Conservation (phyloP, 1,139 yeast species). For the Geotrichum bryndzae region DNA sequence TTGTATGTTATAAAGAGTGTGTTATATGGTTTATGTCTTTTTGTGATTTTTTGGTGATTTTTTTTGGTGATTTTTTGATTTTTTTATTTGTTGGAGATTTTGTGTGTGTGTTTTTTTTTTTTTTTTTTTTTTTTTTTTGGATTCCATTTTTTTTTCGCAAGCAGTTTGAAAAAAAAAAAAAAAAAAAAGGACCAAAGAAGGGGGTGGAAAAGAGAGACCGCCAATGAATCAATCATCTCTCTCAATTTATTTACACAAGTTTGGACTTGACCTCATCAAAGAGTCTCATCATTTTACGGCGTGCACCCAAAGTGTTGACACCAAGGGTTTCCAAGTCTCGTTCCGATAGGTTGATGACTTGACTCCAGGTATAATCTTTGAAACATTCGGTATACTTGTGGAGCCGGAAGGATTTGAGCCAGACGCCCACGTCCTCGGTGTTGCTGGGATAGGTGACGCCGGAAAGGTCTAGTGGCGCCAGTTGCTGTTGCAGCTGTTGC, state of each 20-base stretch:
- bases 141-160: no score
- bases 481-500: slow-evolving; percentile 6
- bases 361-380: slow-evolving; percentile 70
- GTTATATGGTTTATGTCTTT: no score
- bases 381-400: slow-evolving; percentile 90
- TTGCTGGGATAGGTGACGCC: neutral
- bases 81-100: neutral
- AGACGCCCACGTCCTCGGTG: slow-evolving; percentile 71
- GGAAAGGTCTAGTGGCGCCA: neutral
- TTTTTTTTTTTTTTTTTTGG: no score
- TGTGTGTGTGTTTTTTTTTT: neutral
- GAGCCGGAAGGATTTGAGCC: slow-evolving; percentile 83
- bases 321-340: slow-evolving; percentile 68
- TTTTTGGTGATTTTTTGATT: no score
- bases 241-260: neutral
- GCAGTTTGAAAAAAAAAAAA: neutral
- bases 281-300: slow-evolving; percentile 86
- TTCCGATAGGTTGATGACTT: slow-evolving; percentile 66
- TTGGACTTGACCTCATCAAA: slow-evolving; percentile 67
- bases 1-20: no score
- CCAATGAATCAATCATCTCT: no score
- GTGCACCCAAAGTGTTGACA: slow-evolving; percentile 89
- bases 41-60: no score
- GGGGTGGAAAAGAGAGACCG: no score
- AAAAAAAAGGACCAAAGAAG: no score